Conservation (phyloP, 768 basidiomycete genomes). For the Boletellus ananas region DNA sequence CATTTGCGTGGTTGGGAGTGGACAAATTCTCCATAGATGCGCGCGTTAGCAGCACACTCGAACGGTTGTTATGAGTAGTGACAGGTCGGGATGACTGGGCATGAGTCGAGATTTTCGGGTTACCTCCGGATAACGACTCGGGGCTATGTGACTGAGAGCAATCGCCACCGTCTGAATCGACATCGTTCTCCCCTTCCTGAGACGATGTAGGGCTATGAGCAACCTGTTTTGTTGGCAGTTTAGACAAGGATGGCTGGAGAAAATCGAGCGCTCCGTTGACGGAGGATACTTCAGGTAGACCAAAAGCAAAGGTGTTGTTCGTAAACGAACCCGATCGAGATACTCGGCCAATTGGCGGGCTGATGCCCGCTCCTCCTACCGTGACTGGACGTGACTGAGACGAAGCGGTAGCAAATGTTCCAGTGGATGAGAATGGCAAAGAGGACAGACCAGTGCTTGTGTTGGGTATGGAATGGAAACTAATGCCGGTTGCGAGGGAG, state of each 20-base stretch:
- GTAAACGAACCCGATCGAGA: slow-evolving; percentile 57
- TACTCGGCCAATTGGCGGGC: slow-evolving; percentile 47
- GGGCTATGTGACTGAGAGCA: slow-evolving; percentile 29
- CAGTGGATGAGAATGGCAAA: slow-evolving; percentile 29
- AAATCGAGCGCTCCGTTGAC: slow-evolving; percentile 29
- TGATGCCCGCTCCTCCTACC: slow-evolving; percentile 24
- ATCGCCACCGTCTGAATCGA: slow-evolving; percentile 42
- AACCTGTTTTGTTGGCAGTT: slow-evolving; percentile 4
- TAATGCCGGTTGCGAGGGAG: slow-evolving; percentile 23
- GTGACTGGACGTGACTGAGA: slow-evolving; percentile 24
- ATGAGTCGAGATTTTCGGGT: slow-evolving; percentile 21
- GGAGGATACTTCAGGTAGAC: slow-evolving; percentile 30
- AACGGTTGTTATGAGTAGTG: slow-evolving; percentile 13
- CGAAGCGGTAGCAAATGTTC: slow-evolving; percentile 28
- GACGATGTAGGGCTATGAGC: slow-evolving; percentile 34
- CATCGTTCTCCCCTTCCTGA: slow-evolving; percentile 51
- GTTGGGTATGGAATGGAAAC: slow-evolving; percentile 34
- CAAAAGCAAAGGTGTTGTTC: slow-evolving; percentile 40
- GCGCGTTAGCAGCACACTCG: slow-evolving; percentile 13
- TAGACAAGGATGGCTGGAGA: slow-evolving; percentile 21
- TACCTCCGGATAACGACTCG: slow-evolving; percentile 28
- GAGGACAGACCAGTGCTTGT: slow-evolving; percentile 28
- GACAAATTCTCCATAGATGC: slow-evolving; percentile 27
- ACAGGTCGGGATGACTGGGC: slow-evolving; percentile 18
- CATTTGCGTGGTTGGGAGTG: slow-evolving; percentile 42